Percentiles rank a stretch among this genome's conserved stretches.
Evolutionary conservation across 176 grass and related monocot species (phyloP).

Genomic region (Thalia dealbata): DNA sequence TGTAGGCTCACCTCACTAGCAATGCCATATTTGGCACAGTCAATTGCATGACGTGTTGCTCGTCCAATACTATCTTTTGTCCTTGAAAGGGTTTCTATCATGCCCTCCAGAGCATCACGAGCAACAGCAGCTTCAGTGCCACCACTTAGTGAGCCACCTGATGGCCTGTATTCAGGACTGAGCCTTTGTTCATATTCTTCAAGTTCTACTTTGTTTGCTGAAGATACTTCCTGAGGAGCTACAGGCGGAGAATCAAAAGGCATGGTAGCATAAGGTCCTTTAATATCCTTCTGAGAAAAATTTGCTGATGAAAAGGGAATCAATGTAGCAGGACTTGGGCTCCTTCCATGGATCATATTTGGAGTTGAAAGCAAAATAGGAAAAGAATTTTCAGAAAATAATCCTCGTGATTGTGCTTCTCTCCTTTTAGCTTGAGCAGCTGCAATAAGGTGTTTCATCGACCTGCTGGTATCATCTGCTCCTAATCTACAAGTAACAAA

Average conservation of each 20-base stretch:
- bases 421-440: constrained; percentile 49
- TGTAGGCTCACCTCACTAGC: constrained; percentile 46
- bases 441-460: constrained; percentile 97
- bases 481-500: constrained; percentile 31
- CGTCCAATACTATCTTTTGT: constrained; percentile 98
- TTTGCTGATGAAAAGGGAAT: constrained; percentile 50
- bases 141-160: constrained; percentile 33
- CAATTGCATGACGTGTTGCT: constrained; percentile 86
- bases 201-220: constrained; percentile 40
- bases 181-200: constrained; percentile 40
- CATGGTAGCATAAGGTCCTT: constrained; percentile 24
- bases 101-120: constrained; percentile 80
- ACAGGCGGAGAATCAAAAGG: constrained; percentile 31
- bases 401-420: constrained; percentile 41
- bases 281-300: constrained; percentile 41
- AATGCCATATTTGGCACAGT: constrained; percentile 94
- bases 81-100: constrained; percentile 93
- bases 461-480: constrained; percentile 28
- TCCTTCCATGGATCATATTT: constrained; percentile 52
- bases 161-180: constrained; percentile 38
- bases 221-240: constrained; percentile 28
- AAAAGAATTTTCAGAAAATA: constrained; percentile 34
- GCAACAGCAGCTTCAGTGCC: constrained; percentile 72
- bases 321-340: constrained; percentile 49
- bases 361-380: constrained; percentile 31